Evolutionary conservation across 208 protist species (phyloP), one percentile per base, ranked within the genome.

Genomic region (Tritrichomonas musculus): DNA sequence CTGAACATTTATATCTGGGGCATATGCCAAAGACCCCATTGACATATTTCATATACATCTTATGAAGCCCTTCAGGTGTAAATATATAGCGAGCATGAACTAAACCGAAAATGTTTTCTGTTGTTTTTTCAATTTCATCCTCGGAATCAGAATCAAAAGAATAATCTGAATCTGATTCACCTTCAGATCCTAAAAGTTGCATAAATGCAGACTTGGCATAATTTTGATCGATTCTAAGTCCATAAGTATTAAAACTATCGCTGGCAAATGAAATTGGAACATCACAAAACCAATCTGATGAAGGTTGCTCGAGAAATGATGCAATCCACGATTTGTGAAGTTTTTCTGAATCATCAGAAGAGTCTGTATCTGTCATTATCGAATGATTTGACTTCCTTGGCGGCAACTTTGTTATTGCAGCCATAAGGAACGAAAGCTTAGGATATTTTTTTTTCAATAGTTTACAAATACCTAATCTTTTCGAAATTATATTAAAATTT

Each of bases 41-140:
- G 39, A 11, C 11, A 57, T 64, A 92, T 92, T 92, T 92, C n/a
- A 50, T 47, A 11, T 44, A 39, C 82, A 69, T 92, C n/a, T 92
- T 5, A 92, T 66, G 9, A 9, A 92, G 27, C 0, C 82, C 82
- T 17, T 66, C 53, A 25, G 13, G 17, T 14, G 82, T 64, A 27
- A 92, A 92, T n/a, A 92, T 92, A 66, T 66, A 92, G 36, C 82
- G 1, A 27, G 82, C 4, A 66, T 92, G 82, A 49, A 92, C 49
- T 1, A 92, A 20, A 14, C 82, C 82, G 49, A 41, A 92, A 14
- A 92, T n/a, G 36, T 69, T 53, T 92, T 92, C 82, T 44, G 82
- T 66, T 41, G 5, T 17, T 14, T 66, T 92, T 57, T 92, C 82
- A 22, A 92, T 66, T 66, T 69, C 55, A 53, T 92, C 82, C 69